Evolutionary conservation across 257 asterid species (phyloP).

Genomic region (Anisodus acutangulus): DNA sequence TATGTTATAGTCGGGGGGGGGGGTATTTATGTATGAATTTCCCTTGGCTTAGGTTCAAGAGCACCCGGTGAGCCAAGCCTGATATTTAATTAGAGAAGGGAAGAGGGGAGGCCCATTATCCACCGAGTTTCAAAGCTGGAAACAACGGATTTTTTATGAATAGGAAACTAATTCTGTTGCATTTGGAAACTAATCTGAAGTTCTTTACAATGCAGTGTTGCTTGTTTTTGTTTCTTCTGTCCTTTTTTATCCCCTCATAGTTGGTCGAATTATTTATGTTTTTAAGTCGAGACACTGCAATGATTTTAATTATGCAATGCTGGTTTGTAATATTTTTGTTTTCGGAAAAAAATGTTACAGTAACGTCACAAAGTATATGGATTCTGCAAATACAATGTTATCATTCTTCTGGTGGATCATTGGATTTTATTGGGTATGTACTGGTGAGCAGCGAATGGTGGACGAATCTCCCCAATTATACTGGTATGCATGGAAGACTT

Average conservation of each 20-base stretch:
- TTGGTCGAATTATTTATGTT: not conserved
- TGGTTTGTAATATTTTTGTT: not conserved
- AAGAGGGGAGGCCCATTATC: not conserved
- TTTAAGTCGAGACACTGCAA: not conserved
- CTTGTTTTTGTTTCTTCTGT: not conserved
- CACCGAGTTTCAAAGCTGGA: not conserved
- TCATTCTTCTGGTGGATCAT: conserved; percentile 38
- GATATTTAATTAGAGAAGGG: not conserved
- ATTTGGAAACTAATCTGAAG: not conserved
- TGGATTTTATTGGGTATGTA: conserved; percentile 37
- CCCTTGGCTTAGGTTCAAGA: not conserved
- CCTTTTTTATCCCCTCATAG: not conserved
- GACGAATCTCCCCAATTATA: conserved; percentile 32
- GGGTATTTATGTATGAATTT: not conserved
- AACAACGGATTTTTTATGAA: not conserved
- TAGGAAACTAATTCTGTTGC: not conserved
- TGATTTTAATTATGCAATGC: not conserved
- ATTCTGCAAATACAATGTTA: conserved; percentile 31
- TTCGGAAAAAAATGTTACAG: conserved; percentile 11
- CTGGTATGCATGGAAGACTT: conserved; percentile 18
- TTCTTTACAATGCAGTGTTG: not conserved
- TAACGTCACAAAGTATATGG: conserved; percentile 25
- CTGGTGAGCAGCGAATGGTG: conserved; percentile 32
- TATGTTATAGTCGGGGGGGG: not conserved
- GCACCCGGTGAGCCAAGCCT: not conserved